phyloP scores from a whole-genome alignment of 768 basidiomycete genomes.

The Lactarius evosmus region DNA sequence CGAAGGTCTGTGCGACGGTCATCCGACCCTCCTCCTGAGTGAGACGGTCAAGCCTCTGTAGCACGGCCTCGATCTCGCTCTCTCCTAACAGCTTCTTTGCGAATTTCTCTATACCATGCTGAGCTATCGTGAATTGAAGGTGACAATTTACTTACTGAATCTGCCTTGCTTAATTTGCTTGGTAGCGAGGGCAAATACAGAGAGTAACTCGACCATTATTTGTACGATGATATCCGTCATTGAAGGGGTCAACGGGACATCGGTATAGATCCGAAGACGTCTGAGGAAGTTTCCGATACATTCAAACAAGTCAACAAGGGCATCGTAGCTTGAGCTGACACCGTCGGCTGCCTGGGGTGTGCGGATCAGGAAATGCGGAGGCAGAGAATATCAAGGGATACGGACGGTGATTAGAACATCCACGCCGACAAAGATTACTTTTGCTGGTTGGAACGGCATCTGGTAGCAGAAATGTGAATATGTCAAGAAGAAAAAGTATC shows the following conservation, averaged over 20 bases:
- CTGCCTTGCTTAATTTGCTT: constrained; percentile 2
- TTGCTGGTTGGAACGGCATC: not conserved
- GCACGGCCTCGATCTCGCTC: not conserved
- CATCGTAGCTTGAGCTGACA: not conserved
- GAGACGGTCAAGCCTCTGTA: constrained; percentile 1
- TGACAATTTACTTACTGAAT: not conserved
- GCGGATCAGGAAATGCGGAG: not conserved
- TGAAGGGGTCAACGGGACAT: not conserved
- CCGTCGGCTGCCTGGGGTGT: not conserved
- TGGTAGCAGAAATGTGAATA: not conserved
- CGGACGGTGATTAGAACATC: not conserved
- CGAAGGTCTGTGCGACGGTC: not conserved
- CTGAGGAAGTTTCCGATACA: constrained; percentile 7
- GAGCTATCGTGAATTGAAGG: not conserved
- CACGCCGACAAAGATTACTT: not conserved
- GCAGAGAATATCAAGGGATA: too few relatives aligned
- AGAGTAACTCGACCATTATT: constrained; percentile 10
- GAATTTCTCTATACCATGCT: not conserved
- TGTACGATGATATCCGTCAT: not conserved
- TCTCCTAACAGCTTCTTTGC: constrained; percentile 9
- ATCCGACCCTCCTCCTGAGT: constrained; percentile 3
- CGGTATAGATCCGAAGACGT: constrained; percentile 2
- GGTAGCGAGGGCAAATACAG: not conserved
- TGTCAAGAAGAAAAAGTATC: not conserved
- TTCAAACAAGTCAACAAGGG: constrained; percentile 3